Evolutionary conservation across 768 basidiomycete genomes (phyloP).

Genomic region (Xerocomus brunneocitrinus): DNA sequence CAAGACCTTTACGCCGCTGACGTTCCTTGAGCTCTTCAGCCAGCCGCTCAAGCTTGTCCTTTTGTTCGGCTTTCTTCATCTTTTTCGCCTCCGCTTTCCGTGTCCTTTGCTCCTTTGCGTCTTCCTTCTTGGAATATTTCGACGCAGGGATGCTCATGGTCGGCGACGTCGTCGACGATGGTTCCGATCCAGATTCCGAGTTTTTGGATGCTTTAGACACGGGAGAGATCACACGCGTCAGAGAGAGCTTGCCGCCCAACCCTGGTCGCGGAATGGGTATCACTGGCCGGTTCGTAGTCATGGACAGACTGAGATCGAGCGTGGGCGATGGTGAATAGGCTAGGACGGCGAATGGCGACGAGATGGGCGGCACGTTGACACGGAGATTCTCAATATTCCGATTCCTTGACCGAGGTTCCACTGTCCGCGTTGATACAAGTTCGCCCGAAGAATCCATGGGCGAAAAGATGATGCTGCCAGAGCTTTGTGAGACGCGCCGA

Average conservation of each 20-base stretch:
- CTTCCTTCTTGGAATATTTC: constrained; percentile 17
- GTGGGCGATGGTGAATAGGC: constrained; percentile 15
- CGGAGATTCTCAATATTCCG: constrained; percentile 30
- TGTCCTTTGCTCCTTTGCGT: constrained; percentile 39
- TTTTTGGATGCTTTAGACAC: constrained; percentile 13
- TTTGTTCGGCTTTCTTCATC: constrained; percentile 39
- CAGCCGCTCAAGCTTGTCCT: constrained; percentile 38
- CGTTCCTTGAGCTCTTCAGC: constrained; percentile 43
- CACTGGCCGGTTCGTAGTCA: not conserved
- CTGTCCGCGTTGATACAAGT: not conserved
- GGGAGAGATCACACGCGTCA: constrained; percentile 28
- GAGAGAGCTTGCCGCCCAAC: constrained; percentile 16
- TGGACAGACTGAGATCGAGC: constrained; percentile 2
- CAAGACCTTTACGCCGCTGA: constrained; percentile 29
- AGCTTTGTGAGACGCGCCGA: constrained; percentile 14
- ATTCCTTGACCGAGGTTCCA: constrained; percentile 18
- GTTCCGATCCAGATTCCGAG: constrained; percentile 4
- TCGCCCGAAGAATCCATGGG: constrained; percentile 16
- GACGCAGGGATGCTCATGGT: constrained; percentile 11
- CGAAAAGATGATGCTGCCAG: constrained; percentile 23
- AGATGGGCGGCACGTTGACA: constrained; percentile 24
- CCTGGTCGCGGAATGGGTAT: constrained; percentile 5
- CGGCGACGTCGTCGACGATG: constrained; percentile 13
- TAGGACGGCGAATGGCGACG: constrained; percentile 15
- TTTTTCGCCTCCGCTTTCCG: constrained; percentile 41